phyloP scores from a whole-genome alignment of 352 stramenopile species.

The Pythium volutum region DNA sequence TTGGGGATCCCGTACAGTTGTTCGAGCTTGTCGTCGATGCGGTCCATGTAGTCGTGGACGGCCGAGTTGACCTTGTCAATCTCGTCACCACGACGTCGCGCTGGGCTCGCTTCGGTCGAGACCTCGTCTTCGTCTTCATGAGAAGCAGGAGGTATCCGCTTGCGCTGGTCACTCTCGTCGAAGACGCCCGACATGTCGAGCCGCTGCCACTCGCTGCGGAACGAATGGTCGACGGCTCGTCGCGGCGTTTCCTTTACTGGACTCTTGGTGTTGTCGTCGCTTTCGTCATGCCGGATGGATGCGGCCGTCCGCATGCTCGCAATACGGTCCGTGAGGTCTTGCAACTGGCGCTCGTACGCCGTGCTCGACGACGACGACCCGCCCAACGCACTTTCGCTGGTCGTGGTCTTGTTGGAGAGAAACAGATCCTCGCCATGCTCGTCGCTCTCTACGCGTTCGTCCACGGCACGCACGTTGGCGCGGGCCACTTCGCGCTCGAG shows the following conservation, averaged over 20 bases:
- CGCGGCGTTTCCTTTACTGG: not conserved
- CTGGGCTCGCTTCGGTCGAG: not conserved
- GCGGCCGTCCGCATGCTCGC: slow-evolving; percentile 10
- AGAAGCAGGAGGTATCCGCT: not conserved
- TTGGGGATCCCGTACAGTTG: slow-evolving; percentile 76
- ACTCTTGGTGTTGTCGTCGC: not conserved
- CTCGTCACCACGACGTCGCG: slow-evolving; percentile 27
- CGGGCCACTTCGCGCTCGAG: slow-evolving; percentile 38
- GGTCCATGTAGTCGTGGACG: slow-evolving; percentile 80
- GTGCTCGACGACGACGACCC: slow-evolving; percentile 10
- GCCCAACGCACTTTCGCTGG: not conserved
- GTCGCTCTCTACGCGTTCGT: slow-evolving; percentile 33
- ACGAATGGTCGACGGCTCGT: not conserved
- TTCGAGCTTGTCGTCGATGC: slow-evolving; percentile 75
- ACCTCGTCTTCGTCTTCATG: not conserved
- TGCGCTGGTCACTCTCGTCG: slow-evolving; percentile 8
- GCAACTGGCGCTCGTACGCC: slow-evolving; percentile 22
- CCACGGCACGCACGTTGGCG: slow-evolving; percentile 41
- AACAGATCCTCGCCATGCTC: not conserved
- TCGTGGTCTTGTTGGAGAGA: not conserved
- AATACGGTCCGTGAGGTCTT: slow-evolving; percentile 18
- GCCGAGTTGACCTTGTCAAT: slow-evolving; percentile 70
- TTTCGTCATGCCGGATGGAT: not conserved
- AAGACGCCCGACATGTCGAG: slow-evolving; percentile 36
- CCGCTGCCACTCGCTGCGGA: slow-evolving; percentile 38